A percentile compares a stretch with the other conserved stretches of the same genome.
phyloP scores from a whole-genome alignment of 2,329 filamentous ascomycete genomes.

The Proliferodiscus dingleyae region DNA sequence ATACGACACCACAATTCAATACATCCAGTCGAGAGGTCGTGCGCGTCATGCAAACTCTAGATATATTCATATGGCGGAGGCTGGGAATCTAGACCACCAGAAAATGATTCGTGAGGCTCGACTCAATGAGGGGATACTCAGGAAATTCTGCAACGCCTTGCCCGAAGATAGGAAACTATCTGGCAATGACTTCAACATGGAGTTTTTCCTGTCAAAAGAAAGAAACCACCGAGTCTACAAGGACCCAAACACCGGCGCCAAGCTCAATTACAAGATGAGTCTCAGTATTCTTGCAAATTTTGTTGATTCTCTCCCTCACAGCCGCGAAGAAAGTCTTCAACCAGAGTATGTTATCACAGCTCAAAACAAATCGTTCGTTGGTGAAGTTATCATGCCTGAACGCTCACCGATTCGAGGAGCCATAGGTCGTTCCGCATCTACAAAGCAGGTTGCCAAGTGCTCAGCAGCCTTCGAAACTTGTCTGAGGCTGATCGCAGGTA shows the following conservation, averaged over 20 bases:
- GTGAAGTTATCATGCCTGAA: constrained; percentile 75
- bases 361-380: constrained; percentile 57
- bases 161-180: constrained; percentile 68
- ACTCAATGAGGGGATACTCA: constrained; percentile 58
- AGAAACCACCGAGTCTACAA: constrained; percentile 40
- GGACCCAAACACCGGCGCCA: constrained; percentile 66
- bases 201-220: constrained; percentile 49
- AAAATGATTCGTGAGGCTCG: constrained; percentile 54
- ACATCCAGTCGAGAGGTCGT: constrained; percentile 86
- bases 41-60: constrained; percentile 73
- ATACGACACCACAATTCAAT: constrained; percentile 86
- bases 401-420: constrained; percentile 65
- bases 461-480: constrained; percentile 86
- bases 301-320: constrained; percentile 59
- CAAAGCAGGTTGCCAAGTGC: constrained; percentile 76
- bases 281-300: constrained; percentile 69
- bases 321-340: constrained; percentile 32
- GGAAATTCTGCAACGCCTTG: constrained; percentile 69
- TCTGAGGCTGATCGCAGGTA: constrained; percentile 58
- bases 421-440: constrained; percentile 57
- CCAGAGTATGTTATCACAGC: constrained; percentile 59
- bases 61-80: constrained; percentile 81
- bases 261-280: constrained; percentile 71
- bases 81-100: constrained; percentile 57
- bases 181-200: constrained; percentile 53